Percentiles rank a stretch among this genome's conserved stretches.
Evolutionary conservation across 2,329 filamentous ascomycete genomes (phyloP).

Genomic region (Sporothrix mexicana): DNA sequence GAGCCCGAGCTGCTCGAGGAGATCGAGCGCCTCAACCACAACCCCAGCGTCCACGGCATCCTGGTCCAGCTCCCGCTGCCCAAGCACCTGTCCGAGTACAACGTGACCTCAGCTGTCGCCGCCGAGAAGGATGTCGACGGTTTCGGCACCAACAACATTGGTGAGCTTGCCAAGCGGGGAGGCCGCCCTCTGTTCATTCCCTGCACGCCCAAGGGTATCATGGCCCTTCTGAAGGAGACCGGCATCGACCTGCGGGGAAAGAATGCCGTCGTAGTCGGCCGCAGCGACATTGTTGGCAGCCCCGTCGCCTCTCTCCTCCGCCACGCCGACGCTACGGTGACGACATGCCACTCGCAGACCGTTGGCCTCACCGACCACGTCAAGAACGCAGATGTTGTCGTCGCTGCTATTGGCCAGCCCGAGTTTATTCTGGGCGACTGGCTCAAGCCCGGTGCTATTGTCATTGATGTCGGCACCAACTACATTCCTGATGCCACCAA

Average conservation of each 20-base stretch:
- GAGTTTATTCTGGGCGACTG: constrained; percentile 92
- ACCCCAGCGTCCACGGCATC: constrained; percentile 85
- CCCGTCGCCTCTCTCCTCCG: constrained; percentile 95
- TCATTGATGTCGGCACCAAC: constrained; percentile 98
- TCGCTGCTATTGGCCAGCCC: constrained; percentile 88
- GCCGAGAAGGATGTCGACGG: constrained; percentile 98
- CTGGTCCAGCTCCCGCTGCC: constrained; percentile 93
- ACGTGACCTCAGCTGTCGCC: constrained; percentile 85
- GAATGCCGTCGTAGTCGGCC: constrained; percentile 89
- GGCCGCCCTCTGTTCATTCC: constrained; percentile 88
- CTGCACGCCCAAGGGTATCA: constrained; percentile 96
- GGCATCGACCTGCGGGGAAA: constrained; percentile 86
- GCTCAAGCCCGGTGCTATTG: constrained; percentile 92
- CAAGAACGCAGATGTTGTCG: constrained; percentile 84
- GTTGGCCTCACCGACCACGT: constrained; percentile 73
- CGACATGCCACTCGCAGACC: constrained; percentile 92
- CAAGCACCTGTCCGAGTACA: constrained; percentile 86
- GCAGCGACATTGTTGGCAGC: constrained; percentile 96
- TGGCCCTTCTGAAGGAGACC: constrained; percentile 84
- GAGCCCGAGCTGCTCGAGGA: constrained; percentile 86
- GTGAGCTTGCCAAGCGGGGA: constrained; percentile 93
- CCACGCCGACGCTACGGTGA: constrained; percentile 95
- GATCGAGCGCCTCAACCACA: constrained; percentile 83
- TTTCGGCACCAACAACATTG: constrained; percentile 92
- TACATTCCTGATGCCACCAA: constrained; percentile 87